phyloP scores from a whole-genome alignment of 208 protist genomes.

The Leptomonas seymouri region DNA sequence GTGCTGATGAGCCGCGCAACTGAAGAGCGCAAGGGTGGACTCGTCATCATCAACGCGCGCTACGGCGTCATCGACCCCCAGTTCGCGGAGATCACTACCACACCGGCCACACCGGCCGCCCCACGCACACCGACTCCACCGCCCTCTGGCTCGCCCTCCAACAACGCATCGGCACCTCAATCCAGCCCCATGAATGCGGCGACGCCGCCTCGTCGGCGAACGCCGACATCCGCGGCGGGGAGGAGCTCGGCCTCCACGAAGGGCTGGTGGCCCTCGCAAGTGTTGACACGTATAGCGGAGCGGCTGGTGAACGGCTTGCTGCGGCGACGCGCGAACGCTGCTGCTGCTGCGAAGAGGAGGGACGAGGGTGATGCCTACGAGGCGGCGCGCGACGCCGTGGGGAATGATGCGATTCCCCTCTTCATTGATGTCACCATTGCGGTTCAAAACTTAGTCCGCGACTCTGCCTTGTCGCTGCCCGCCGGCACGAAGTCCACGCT shows the following conservation, averaged over 20 bases:
- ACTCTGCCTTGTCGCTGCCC: slow-evolving; percentile 77
- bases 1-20: slow-evolving; percentile 47
- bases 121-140: slow-evolving; percentile 2
- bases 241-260: neutral
- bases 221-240: too few species aligned
- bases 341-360: neutral
- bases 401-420: slow-evolving; percentile 48
- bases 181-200: neutral
- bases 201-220: neutral
- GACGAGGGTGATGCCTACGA: slow-evolving; percentile 1
- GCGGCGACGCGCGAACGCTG: slow-evolving; percentile 2
- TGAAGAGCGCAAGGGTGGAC: slow-evolving; percentile 74
- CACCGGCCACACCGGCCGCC: slow-evolving; percentile 1
- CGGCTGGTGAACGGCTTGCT: slow-evolving; percentile 21
- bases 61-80: slow-evolving; percentile 82
- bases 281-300: slow-evolving; percentile 21
- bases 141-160: slow-evolving; percentile 3
- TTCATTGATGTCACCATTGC: slow-evolving; percentile 85
- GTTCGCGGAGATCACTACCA: slow-evolving; percentile 44
- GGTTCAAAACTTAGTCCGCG: slow-evolving; percentile 85
- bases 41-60: slow-evolving; percentile 87
- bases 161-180: neutral
- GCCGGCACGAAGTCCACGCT: slow-evolving; percentile 69
- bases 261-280: slow-evolving; percentile 31
- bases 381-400: slow-evolving; percentile 31